Percentiles rank a stretch among this genome's conserved stretches.
phyloP scores from a whole-genome alignment of 2,329 filamentous ascomycete genomes.

The Nemania diffusa region DNA sequence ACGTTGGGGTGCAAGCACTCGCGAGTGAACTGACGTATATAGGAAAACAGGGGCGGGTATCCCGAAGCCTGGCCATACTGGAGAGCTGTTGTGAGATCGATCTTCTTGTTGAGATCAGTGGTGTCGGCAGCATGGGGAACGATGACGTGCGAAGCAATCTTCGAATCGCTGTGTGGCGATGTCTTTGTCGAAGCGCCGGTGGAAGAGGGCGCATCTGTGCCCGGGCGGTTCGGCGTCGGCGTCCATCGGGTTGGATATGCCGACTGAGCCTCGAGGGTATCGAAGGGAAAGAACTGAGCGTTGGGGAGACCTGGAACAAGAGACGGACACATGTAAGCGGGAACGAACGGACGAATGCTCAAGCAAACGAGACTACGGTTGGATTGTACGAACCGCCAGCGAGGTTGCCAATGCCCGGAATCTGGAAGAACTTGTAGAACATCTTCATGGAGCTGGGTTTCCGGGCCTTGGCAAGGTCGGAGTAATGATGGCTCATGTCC shows the following conservation, averaged over 20 bases:
- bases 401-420: constrained; percentile 70
- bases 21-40: constrained; percentile 80
- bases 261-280: constrained; percentile 85
- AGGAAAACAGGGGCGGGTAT: constrained; percentile 80
- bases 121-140: constrained; percentile 68
- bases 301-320: constrained; percentile 77
- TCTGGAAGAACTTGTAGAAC: constrained; percentile 85
- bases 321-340: constrained; percentile 6
- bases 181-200: constrained; percentile 26
- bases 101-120: constrained; percentile 71
- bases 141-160: constrained; percentile 65
- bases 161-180: constrained; percentile 21
- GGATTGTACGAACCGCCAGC: constrained; percentile 63
- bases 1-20: constrained; percentile 83
- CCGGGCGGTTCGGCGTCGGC: constrained; percentile 72
- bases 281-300: constrained; percentile 85
- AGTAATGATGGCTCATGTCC: constrained; percentile 84
- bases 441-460: constrained; percentile 75
- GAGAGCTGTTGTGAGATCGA: constrained; percentile 83
- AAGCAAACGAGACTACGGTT: background rate
- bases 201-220: constrained; percentile 45
- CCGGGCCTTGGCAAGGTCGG: constrained; percentile 73
- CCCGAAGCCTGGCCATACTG: constrained; percentile 89
- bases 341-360: background rate
- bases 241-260: constrained; percentile 79